Evolutionary conservation across 805 yeast species (phyloP), one percentile per base, ranked within the genome.

Genomic region (Cyberlindnera suaveolens): DNA sequence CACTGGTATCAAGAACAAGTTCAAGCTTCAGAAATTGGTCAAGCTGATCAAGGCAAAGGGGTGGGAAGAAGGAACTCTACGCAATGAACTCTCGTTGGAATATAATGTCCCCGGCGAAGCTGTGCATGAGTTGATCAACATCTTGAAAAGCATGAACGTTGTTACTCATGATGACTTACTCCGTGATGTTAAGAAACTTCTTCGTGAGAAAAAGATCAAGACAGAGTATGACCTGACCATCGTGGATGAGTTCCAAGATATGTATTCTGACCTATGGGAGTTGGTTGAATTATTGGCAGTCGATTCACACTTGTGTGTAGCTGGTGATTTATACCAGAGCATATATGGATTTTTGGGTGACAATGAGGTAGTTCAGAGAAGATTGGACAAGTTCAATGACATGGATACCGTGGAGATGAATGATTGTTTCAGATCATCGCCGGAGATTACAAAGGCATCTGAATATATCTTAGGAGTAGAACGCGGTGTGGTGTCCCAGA

Each of bases 191-290:
- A 54, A 53, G 57, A 19, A 60, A 57, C 47, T 74, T 50, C 40
- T 64, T 1, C n/a, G 37, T 4, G 52, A 61, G 0, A 61, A 60
- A 1, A 51, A 45, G 10, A 48, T 54, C 15, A 31, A 52, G 7
- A 32, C 46, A 2, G 47, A 54, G 4, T 63, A 61, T 48, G 68
- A 68, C 40, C 64, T 69, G 2, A 67, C 81, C 0, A 59, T 85
- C 1, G 78, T 84, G 11, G 91, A 85, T 62, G 91, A 85, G 56
- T 80, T 79, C 53, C 91, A 85, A 56, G 91, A 85, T 59, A 68
- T 83, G 56, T 75, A 79, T 48, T 72, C 74, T 0, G 67, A 66
- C 9, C 61, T 82, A 17, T 52, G 75, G 20, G 67, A 68, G 16
- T 56, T 83, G 2, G 61, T 81, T 4, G 54, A 59, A 5, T 56